Conservation (phyloP, 108 stramenopile genomes). For the Epipyxis sp. region DNA sequence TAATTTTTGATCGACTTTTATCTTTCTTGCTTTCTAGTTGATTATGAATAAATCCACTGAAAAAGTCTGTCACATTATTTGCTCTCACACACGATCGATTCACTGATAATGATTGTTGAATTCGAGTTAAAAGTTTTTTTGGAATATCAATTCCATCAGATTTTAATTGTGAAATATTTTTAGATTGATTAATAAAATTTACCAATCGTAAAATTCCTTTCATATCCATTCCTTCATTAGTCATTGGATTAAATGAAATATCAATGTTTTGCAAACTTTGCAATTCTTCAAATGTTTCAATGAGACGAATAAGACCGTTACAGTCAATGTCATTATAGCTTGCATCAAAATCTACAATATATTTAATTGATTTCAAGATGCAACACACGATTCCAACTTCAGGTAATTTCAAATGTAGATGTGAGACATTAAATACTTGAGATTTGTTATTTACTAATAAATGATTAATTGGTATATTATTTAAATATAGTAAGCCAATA, state of each 20-base stretch:
- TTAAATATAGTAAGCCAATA: neutral
- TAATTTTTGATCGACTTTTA: too few species aligned
- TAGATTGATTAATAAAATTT: neutral
- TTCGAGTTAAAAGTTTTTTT: neutral
- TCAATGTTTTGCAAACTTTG: neutral
- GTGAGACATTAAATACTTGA: neutral
- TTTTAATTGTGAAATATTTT: neutral
- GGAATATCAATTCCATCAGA: neutral
- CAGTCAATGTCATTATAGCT: neutral
- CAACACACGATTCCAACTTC: neutral
- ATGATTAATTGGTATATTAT: neutral
- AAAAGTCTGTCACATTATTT: too few species aligned
- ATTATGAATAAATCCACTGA: too few species aligned
- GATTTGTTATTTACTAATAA: too few species aligned
- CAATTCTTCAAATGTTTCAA: neutral
- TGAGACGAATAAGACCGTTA: neutral
- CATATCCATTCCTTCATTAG: neutral
- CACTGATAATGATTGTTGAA: neutral
- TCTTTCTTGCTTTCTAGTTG: too few species aligned
- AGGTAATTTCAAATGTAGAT: neutral
- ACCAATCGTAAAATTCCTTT: neutral
- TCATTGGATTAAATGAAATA: constrained; percentile 3
- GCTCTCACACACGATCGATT: too few species aligned
- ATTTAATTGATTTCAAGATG: neutral
- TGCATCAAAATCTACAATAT: too few species aligned